A percentile compares a stretch with the other conserved stretches of the same genome.
Evolutionary conservation across 1,284 basidiomycete species (phyloP).

Genomic region (Puccinia coronata): DNA sequence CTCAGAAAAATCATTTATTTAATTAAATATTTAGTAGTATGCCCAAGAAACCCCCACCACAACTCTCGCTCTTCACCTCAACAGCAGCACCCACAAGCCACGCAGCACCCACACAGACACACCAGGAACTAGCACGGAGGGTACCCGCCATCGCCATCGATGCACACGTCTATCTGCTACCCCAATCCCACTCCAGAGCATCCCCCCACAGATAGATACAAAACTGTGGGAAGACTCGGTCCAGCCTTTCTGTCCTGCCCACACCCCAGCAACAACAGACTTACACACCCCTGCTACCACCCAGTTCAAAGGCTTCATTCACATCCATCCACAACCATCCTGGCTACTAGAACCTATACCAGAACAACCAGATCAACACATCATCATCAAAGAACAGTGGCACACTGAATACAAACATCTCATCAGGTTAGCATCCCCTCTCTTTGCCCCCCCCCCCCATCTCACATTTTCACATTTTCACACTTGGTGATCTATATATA

Average conservation of each 20-base stretch:
- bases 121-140: not conserved
- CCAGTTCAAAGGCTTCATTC: constrained; percentile 26
- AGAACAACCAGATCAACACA: not conserved
- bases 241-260: not conserved
- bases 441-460: not conserved
- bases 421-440: not conserved
- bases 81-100: constrained; percentile 20
- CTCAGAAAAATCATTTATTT: no score
- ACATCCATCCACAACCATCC: constrained; percentile 1
- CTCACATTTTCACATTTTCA: not conserved
- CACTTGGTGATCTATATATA: not conserved
- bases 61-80: constrained; percentile 30
- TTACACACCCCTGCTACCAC: not conserved
- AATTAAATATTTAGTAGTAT: no score
- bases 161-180: constrained; percentile 35
- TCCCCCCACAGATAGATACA: constrained; percentile 4
- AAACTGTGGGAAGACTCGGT: constrained; percentile 17
- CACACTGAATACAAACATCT: constrained; percentile 10
- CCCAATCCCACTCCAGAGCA: no score
- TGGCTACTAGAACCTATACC: constrained; percentile 1
- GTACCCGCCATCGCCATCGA: constrained; percentile 34
- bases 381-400: not conserved
- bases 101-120: not conserved
- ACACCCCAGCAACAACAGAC: not conserved
- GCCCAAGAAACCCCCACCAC: constrained; percentile 44